Evolutionary conservation across 2,329 filamentous ascomycete genomes (phyloP), one percentile per base, ranked within the genome.

Genomic region (Pestalotiopsis sp.): DNA sequence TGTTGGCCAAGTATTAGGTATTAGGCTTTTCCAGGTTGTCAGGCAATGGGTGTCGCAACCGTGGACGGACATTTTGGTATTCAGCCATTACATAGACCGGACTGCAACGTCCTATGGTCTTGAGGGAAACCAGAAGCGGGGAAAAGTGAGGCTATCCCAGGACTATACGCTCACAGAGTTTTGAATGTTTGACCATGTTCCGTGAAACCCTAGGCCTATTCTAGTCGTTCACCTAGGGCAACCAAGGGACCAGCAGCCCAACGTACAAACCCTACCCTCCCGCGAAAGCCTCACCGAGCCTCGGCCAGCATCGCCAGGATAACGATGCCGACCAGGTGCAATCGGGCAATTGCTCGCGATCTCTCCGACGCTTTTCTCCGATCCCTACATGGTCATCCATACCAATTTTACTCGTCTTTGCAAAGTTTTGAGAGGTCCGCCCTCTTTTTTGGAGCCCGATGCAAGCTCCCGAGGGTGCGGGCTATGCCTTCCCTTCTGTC

Each of bases 1-100:
- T 75, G n/a, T 61, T 82, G 69, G 72, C 70, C 1, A 67, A 72
- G 56, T 71, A 63, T 57, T 66, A 49, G 41, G 17, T 13, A 17
- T 31, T 59, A 13, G 45, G n/a, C 3, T 52, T 52, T 20, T 6
- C 17, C 11, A 6, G 17, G 45, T 11, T 31, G 31, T 1, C 7
- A 31, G 31, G 31, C 7, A 5, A 31, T 7, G 7, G 7, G 31
- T 7, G 31, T 36, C 31, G 31, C 2, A 36, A 36, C 31, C 31
- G 7, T 36, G 31, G 31, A 36, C 7, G 6, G 31, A 36, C 31
- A 36, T 9, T 36, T 36, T 36, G 31, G 6, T 36, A 2, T 12
- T 52, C 20, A 20, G 11, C 45, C 45, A n/a, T n/a, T 11, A n/a
- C 14, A 5, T 14, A 52, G 45, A n/a, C 45, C 45, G 17, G 6